Evolutionary conservation across 192 early-diverging fungal species (phyloP).

Genomic region (Rhizoclosmatium globosum): DNA sequence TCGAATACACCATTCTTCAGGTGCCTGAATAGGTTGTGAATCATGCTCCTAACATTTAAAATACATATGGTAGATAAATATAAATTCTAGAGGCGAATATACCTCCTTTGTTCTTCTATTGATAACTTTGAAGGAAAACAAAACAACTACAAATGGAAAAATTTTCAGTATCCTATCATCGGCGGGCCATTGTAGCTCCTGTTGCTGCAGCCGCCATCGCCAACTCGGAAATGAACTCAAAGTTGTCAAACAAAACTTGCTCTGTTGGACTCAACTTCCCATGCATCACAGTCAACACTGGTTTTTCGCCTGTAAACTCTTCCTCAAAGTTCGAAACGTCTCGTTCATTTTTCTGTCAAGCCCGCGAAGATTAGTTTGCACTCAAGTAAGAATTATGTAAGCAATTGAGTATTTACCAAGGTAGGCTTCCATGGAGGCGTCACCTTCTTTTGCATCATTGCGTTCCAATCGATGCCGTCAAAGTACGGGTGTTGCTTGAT

Average conservation of each 20-base stretch:
- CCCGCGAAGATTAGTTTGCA: not conserved
- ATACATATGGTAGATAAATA: too few relatives aligned
- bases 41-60: too few relatives aligned
- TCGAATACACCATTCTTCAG: too few relatives aligned
- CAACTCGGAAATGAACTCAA: conserved; percentile 94
- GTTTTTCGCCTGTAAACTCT: conserved; percentile 89
- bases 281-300: conserved; percentile 90
- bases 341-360: conserved; percentile 56
- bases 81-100: too few relatives aligned
- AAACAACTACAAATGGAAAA: too few relatives aligned
- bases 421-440: conserved; percentile 89
- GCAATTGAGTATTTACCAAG: conserved; percentile 66
- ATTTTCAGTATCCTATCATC: too few relatives aligned
- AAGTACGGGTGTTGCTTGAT: conserved; percentile 97
- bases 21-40: too few relatives aligned
- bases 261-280: conserved; percentile 74
- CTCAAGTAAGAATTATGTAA: not conserved
- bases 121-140: too few relatives aligned
- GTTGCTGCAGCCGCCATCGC: conserved; percentile 29
- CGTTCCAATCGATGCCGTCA: conserved; percentile 92
- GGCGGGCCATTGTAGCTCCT: too few relatives aligned
- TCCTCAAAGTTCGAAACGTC: conserved; percentile 98
- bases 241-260: conserved; percentile 91
- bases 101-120: too few relatives aligned
- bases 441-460: conserved; percentile 83